A percentile compares a stretch with the other conserved stretches of the same genome.
Evolutionary conservation across 2,329 filamentous ascomycete genomes (phyloP).

Genomic region (Monilinia polystroma): DNA sequence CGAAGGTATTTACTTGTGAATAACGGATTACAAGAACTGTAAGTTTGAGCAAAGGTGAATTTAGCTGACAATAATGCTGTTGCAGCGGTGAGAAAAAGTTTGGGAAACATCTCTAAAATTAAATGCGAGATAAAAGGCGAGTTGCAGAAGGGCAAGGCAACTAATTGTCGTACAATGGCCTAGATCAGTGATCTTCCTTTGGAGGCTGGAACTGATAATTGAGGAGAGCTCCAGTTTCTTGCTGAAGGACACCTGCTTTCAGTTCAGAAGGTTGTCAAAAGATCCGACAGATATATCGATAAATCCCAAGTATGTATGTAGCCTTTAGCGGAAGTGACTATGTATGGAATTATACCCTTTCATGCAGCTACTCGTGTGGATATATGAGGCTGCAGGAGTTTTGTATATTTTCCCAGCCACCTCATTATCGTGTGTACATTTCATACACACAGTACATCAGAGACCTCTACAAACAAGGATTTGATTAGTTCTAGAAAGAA

Average conservation of each 20-base stretch:
- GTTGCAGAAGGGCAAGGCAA: slow-evolving; percentile 19
- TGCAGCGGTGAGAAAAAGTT: slow-evolving; percentile 29
- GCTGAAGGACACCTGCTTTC: slow-evolving; percentile 15
- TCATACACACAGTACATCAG: too few species aligned
- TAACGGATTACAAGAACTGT: slow-evolving; percentile 55
- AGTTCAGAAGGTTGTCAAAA: slow-evolving; percentile 1
- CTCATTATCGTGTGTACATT: slow-evolving; percentile 4
- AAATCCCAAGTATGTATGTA: not conserved
- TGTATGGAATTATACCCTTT: slow-evolving; percentile 8
- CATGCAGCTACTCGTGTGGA: slow-evolving; percentile 21
- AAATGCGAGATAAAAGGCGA: not conserved
- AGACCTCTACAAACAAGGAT: not conserved
- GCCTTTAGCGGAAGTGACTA: slow-evolving; percentile 2
- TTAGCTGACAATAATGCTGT: slow-evolving; percentile 29
- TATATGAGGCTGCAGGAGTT: slow-evolving; percentile 12
- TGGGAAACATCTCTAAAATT: slow-evolving; percentile 33
- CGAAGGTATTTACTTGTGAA: slow-evolving; percentile 39
- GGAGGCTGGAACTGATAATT: not conserved
- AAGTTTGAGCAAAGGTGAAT: slow-evolving; percentile 51
- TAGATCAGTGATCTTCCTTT: slow-evolving; percentile 9
- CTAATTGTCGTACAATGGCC: slow-evolving; percentile 13
- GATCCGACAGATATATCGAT: slow-evolving; percentile 1
- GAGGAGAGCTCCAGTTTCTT: not conserved
- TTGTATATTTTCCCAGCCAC: slow-evolving; percentile 21
- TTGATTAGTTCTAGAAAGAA: slow-evolving; percentile 11